A percentile compares a stretch with the other conserved stretches of the same genome.
phyloP scores from a whole-genome alignment of 179 eudicot species.

The Carnegiea gigantea region DNA sequence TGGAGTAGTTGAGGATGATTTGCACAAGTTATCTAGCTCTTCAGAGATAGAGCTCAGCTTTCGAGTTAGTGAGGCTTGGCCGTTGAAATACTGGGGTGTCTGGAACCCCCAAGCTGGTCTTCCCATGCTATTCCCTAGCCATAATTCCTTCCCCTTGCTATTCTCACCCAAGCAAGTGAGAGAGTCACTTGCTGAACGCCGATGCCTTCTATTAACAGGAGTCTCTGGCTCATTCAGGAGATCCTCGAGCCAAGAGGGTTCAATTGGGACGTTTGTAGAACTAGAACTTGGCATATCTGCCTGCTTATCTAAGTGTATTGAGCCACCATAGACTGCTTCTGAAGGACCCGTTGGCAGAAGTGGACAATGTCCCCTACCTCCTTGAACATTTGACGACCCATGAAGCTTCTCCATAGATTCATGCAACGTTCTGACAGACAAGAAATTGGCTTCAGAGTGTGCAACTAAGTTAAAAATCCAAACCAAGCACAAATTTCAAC shows the following conservation, averaged over 20 bases:
- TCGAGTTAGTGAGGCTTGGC: constrained; percentile 15
- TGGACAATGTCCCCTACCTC: constrained; percentile 18
- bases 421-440: constrained; percentile 17
- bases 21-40: constrained; percentile 22
- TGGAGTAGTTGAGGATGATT: neutral
- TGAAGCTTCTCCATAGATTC: constrained; percentile 29
- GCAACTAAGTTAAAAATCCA: neutral
- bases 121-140: constrained; percentile 11
- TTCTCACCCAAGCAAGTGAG: constrained; percentile 40
- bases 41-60: constrained; percentile 23
- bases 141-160: constrained; percentile 20
- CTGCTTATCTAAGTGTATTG: constrained; percentile 21
- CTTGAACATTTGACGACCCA: constrained; percentile 24
- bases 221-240: constrained; percentile 70
- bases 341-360: constrained; percentile 39
- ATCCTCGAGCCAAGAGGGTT: constrained; percentile 87
- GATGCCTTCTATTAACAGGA: constrained; percentile 42
- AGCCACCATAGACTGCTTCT: constrained; percentile 14
- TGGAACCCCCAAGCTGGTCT: constrained; percentile 33
- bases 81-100: constrained; percentile 19
- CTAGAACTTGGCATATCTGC: constrained; percentile 35
- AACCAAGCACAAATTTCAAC: too few species aligned
- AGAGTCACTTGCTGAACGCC: constrained; percentile 72
- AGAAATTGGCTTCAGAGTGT: neutral
- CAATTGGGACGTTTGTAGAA: constrained; percentile 45